These are phyloP conservation scores for Cytospora mali DNA, from an alignment of 2,329 filamentous ascomycete species.

Conservation along the genomic window DNA sequence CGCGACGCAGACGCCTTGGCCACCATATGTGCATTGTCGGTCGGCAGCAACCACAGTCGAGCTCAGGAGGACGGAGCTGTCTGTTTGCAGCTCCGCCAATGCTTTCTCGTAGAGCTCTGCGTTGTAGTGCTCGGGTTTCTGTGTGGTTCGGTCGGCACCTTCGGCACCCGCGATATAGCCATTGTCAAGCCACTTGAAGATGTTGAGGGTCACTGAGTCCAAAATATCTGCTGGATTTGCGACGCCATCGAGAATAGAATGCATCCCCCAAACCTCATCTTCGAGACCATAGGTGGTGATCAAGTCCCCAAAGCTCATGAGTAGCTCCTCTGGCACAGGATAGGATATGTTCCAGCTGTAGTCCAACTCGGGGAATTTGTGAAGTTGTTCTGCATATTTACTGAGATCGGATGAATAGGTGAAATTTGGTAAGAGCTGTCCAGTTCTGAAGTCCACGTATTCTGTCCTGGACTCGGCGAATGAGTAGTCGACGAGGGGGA, in stretches of 20 bases:
- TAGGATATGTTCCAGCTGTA: constrained; percentile 42
- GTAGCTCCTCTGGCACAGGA: constrained; percentile 47
- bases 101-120: constrained; percentile 42
- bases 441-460: constrained; percentile 40
- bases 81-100: constrained; percentile 32
- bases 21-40: constrained; percentile 29
- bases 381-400: constrained; percentile 30
- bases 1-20: constrained; percentile 30
- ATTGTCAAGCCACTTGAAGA: constrained; percentile 42
- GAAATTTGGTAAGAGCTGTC: constrained; percentile 32
- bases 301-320: constrained; percentile 49
- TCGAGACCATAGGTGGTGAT: constrained; percentile 43
- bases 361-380: constrained; percentile 35
- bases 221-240: constrained; percentile 47
- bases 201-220: constrained; percentile 44
- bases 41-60: constrained; percentile 36
- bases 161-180: not conserved
- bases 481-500: constrained; percentile 33
- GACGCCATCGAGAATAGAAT: constrained; percentile 41
- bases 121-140: constrained; percentile 31
- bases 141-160: not conserved
- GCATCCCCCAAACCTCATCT: not conserved
- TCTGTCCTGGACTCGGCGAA: constrained; percentile 32
- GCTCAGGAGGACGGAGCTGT: constrained; percentile 38
- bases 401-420: constrained; percentile 19